These are phyloP conservation scores for Solanum chacoense DNA, from an alignment of 305 asterid species.

Conservation along the genomic window DNA sequence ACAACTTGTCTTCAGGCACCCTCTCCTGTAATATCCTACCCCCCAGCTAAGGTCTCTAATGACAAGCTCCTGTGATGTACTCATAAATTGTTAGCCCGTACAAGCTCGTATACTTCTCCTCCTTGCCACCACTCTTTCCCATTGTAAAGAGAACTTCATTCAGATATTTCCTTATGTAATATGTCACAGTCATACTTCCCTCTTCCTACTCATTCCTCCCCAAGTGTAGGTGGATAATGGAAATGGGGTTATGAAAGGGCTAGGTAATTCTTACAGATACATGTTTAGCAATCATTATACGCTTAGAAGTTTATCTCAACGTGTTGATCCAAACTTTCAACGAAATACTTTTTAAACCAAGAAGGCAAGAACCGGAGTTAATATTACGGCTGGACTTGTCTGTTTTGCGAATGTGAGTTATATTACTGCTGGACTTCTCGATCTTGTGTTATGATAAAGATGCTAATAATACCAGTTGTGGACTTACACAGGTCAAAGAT, in stretches of 20 bases:
- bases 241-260: neutral
- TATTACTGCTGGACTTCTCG: neutral
- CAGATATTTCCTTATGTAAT: neutral
- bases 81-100: neutral
- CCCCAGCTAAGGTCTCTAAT: neutral
- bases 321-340: neutral
- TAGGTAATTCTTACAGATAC: neutral
- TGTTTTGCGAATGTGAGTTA: neutral
- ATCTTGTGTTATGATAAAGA: neutral
- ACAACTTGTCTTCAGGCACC: neutral
- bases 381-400: neutral
- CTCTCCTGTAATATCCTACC: neutral
- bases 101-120: neutral
- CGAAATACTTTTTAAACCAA: neutral
- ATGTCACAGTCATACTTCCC: neutral
- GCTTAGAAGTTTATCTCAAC: neutral
- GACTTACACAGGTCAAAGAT: slow-evolving; percentile 43
- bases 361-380: neutral
- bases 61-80: neutral
- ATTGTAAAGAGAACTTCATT: neutral
- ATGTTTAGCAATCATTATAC: neutral
- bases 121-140: neutral
- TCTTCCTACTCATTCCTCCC: neutral
- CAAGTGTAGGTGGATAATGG: neutral
- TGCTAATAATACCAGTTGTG: neutral